Evolutionary conservation across 352 stramenopile species (phyloP), one percentile per base, ranked within the genome.

Genomic region (Globisporangium spinosum): DNA sequence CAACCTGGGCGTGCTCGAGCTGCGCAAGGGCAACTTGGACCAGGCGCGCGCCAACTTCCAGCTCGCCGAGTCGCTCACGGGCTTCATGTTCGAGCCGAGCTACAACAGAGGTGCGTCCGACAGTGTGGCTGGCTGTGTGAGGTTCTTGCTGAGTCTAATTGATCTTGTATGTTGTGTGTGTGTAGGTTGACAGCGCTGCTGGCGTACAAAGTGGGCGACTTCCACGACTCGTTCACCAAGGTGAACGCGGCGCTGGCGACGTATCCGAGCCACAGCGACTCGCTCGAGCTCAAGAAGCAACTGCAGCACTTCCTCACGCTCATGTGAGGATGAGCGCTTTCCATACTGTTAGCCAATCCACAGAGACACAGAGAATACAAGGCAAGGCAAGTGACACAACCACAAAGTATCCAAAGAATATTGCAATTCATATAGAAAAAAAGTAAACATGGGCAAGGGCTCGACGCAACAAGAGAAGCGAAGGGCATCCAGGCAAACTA

Each of bases 1-100:
- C 76, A 98, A 98, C 72, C 80, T 98, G 1, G 89, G 89, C 29
- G 89, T 98, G 59, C 75, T 98, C 23, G 91, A 98, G 74, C 75
- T 97, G 53, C 82, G 90, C 58, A 97, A 97, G 69, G 82, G 87
- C 54, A 97, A 97, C 55, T 67, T 91, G 13, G 90, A 97, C 61
- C 85, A 95, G 47, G 91, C 90, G 2, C 80, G 87, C 40, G 76
- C 87, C 35, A 88, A 93, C 77, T 95, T 98, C 61, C 77, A 89
- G 71, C 77, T 87, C 34, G 85, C 89, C 43, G 81, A 94, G 65
- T 80, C 79, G 10, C 77, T 96, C 5, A 87, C 87, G 17, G 86
- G 90, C 34, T 95, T 94, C 67, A 89, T 97, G 73, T 98, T 97
- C 63, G 91, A 98, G 71, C 89, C 93, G 10, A 93, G 86, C 70